Evolutionary conservation across 768 basidiomycete genomes (phyloP), one percentile per base, ranked within the genome.

Genomic region (Leccinum uliginosum): DNA sequence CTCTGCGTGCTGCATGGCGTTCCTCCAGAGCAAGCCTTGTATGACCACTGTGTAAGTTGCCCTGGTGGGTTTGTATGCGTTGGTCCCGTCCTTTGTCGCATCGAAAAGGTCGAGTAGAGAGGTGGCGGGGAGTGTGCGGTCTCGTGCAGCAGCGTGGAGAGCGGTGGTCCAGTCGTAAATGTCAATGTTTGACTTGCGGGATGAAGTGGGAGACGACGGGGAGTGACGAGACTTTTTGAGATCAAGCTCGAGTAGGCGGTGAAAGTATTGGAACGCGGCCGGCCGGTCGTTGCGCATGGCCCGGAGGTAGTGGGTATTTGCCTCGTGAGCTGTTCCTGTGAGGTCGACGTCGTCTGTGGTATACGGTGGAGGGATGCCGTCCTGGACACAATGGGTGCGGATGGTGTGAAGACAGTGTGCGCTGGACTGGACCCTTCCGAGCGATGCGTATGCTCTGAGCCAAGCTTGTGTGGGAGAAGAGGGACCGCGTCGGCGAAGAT

Each of bases 41-140:
- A 88, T 75, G 56, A 84, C 68, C 27, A 82, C 69, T 19, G 82
- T 84, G 62, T 84, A 80, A 0, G 83, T 77, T 0, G 73, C 78
- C 12, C 76, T 69, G 3, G 75, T 80, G 0, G 80, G 77, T 26
- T 68, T 71, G 23, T 79, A 69, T 19, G 65, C 53, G 48, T 44
- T 60, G n/a, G 67, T 65, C 34, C 58, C 59, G 15, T 63, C 58
- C 3, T 63, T 65, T 5, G 71, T 63, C n/a, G 69, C 67, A 19
- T 72, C 58, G 60, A 80, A 80, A 26, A 78, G 64, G 0, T 63
- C 56, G 26, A 81, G 60, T 17, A 84, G 71, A 10, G 58, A 62
- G 32, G 63, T 46, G 2, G 74, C 60, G 19, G 74, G 60, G 32
- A 74, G 70, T 0, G 55, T 32, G 4, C 56, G 64, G 59, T 84